phyloP scores from a whole-genome alignment of 2,329 filamentous ascomycete genomes.

The Penicillium concentricum region DNA sequence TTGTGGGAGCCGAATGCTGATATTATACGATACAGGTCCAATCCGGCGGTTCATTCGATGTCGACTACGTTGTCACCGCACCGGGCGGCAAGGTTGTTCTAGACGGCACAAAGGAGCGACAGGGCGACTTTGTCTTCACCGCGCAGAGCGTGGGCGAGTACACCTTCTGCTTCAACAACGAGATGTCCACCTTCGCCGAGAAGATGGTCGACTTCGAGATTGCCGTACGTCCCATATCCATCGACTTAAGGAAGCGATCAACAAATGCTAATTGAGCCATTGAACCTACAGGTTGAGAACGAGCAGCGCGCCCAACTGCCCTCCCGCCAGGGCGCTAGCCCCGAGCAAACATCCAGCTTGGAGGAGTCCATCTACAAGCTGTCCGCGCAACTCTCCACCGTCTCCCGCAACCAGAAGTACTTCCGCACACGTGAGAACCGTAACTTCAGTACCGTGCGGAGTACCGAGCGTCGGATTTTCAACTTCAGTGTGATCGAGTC shows the following conservation, averaged over 20 bases:
- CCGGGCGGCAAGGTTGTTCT: constrained; percentile 79
- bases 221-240: constrained; percentile 59
- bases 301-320: constrained; percentile 79
- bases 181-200: constrained; percentile 96
- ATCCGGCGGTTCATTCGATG: constrained; percentile 96
- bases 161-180: constrained; percentile 96
- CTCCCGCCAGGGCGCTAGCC: constrained; percentile 80
- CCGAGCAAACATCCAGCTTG: constrained; percentile 83
- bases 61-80: constrained; percentile 86
- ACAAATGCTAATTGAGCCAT: background rate
- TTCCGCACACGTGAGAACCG: constrained; percentile 98
- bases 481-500: constrained; percentile 96
- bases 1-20: constrained; percentile 5
- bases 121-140: constrained; percentile 97
- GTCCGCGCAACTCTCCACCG: constrained; percentile 86
- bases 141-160: constrained; percentile 86
- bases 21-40: constrained; percentile 66
- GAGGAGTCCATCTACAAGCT: constrained; percentile 97
- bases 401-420: constrained; percentile 97
- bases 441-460: constrained; percentile 96
- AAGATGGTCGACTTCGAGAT: constrained; percentile 99
- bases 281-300: constrained; percentile 72
- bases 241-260: background rate
- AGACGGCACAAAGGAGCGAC: constrained; percentile 84
- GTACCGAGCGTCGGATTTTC: constrained; percentile 92